Base-by-base conservation (phyloP, 352 stramenopile genomes). In the Globisporangium middletonii region DNA sequence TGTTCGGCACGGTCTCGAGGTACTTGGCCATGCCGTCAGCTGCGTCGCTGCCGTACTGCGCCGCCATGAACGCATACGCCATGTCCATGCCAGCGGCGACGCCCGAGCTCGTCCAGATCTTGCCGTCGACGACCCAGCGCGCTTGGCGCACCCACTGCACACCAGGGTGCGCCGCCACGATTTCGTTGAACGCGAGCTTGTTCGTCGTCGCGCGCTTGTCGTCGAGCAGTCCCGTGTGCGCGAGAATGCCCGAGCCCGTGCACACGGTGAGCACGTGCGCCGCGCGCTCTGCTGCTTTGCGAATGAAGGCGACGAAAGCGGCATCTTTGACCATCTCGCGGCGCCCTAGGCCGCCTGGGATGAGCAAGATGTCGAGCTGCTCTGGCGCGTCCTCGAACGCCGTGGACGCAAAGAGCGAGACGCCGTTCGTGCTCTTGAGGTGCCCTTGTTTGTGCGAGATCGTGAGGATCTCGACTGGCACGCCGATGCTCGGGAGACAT, bases 381-480 rank as follows among this genome's bases (percentile, higher is more conserved):
- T 48, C 26, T 0, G 67, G 44, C 15, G 60, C 62, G 35, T 76
- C 59, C 0, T 27, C 35, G 56, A 65, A 73, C 33, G 60, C 55
- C 5, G 38, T 46, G 0, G 65, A 59, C 19, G 65, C 58, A 55
- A 71, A 67, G n/a, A 73, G 48, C 44, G 68, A 43, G n/a, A 73
- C 59, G 41, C 62, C 60, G 35, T 69, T 72, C n/a, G 59, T 59
- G 53, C 66, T 70, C 45, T 65, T 64, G 27, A 89, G 60, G 52
- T 52, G 53, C 0, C 79, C 76, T 12, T 59, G 16, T 30, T 49
- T 54, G 52, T 73, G 52, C 15, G 72, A 72, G 60, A 89, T 77
- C 38, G 79, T 82, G 53, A 68, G 43, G 60, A 89, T 79, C 27
- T 71, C 67, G n/a, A 83, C 66, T 8, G 71, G 67, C 30, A 81